phyloP scores from a whole-genome alignment of 176 grass and related monocot species.

The Otatea glauca region DNA sequence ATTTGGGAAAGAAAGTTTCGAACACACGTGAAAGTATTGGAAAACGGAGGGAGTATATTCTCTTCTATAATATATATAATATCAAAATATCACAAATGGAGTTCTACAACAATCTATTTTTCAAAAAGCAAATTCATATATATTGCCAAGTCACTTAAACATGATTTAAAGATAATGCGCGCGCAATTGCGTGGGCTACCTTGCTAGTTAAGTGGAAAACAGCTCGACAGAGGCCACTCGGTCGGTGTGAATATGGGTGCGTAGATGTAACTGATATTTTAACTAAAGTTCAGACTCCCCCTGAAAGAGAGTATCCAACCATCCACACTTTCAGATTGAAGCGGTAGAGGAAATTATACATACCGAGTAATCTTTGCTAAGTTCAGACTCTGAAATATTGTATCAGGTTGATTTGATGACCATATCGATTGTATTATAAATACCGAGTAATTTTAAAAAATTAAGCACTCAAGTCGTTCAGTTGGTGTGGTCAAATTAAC shows the following conservation, averaged over 20 bases:
- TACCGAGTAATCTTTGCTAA: too few species aligned
- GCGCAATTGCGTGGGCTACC: too few species aligned
- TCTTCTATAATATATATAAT: too few species aligned
- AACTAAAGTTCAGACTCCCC: background rate
- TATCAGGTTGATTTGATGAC: background rate
- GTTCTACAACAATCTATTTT: too few species aligned
- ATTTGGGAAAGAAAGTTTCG: too few species aligned
- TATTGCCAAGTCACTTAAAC: too few species aligned
- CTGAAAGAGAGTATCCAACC: background rate
- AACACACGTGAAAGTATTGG: too few species aligned
- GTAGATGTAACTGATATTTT: background rate
- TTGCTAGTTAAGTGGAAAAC: background rate
- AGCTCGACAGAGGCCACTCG: background rate
- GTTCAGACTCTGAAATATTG: background rate
- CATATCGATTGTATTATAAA: too few species aligned
- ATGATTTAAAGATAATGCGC: too few species aligned
- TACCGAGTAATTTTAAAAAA: background rate
- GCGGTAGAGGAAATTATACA: background rate
- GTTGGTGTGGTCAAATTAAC: background rate
- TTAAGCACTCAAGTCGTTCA: background rate
- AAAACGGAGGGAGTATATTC: too few species aligned
- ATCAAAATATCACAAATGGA: too few species aligned
- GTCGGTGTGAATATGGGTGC: background rate
- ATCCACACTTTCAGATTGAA: background rate
- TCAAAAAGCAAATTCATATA: too few species aligned